Evolutionary conservation across 345 rosid species (phyloP), one percentile per base, ranked within the genome.

Genomic region (Stellera chamaejasme): DNA sequence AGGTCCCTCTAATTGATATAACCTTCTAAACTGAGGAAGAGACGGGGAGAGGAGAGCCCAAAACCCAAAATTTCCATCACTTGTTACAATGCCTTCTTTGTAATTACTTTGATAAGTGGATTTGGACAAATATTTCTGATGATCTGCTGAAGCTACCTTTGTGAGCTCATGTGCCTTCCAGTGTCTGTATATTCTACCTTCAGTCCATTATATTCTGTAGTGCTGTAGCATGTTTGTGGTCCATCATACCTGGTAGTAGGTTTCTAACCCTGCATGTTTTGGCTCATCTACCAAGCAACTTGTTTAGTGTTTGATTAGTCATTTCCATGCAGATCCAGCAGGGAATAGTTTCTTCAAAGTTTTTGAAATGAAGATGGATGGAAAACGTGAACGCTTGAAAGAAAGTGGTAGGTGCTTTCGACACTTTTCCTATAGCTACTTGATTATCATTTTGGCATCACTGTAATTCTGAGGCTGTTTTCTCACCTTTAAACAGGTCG

Each of bases 291-390:
- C 53, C 39, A 58, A 12, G 0, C 54, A 43, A 49, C 52, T 48
- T 45, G 66, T 56, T 52, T 39, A 72, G 57, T 45, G 55, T 54
- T 68, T 45, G 53, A 65, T 55, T 63, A 60, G 52, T 59, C 66
- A 60, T 59, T 60, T 67, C 11, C 58, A 43, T 77, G 69, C 79
- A 91, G 98, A 83, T 83, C 77, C 75, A 65, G 81, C 73, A 46
- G 59, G 69, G 14, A 74, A 77, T 54, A 80, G 82, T 54, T 85
- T 91, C 76, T 83, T 91, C 71, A 73, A 70, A 66, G 73, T 79
- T 64, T 88, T 91, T 64, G 92, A 91, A 69, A 79, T 72, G 60
- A 91, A 91, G 77, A 88, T 82, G 76, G 80, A 82, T 59, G 96
- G 85, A 69, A 91, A 79, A 79, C 82, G 55, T 61, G 72, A 67